phyloP scores from a whole-genome alignment of 768 basidiomycete genomes.

The Hebeloma cylindrosporum region DNA sequence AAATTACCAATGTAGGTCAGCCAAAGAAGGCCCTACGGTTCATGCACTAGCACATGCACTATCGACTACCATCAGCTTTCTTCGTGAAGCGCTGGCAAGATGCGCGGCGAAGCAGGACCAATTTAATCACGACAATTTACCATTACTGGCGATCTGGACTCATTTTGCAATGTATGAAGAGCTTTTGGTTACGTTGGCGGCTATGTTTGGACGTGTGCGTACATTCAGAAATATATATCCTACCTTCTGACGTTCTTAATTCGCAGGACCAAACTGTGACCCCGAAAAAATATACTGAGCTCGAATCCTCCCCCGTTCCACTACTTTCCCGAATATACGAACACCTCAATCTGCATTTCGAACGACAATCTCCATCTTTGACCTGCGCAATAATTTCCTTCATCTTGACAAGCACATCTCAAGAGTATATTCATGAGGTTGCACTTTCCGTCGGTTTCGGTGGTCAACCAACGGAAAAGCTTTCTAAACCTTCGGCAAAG shows the following conservation, averaged over 20 bases:
- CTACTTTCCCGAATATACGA: constrained; percentile 65
- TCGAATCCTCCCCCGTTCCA: constrained; percentile 45
- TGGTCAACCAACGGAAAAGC: constrained; percentile 27
- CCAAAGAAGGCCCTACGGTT: constrained; percentile 50
- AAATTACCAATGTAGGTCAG: constrained; percentile 34
- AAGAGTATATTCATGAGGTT: constrained; percentile 58
- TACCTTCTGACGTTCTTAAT: neutral
- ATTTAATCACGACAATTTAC: constrained; percentile 13
- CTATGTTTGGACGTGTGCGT: constrained; percentile 61
- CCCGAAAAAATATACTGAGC: constrained; percentile 40
- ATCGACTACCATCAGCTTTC: constrained; percentile 50
- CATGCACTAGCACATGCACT: constrained; percentile 70
- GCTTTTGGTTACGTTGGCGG: constrained; percentile 50
- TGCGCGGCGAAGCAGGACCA: constrained; percentile 37
- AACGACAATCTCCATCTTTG: constrained; percentile 46
- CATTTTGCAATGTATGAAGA: constrained; percentile 52
- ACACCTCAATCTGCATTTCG: constrained; percentile 52
- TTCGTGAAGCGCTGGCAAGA: constrained; percentile 46
- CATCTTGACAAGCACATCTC: constrained; percentile 63
- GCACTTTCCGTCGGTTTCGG: constrained; percentile 61
- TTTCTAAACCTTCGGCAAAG: constrained; percentile 25
- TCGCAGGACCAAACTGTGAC: constrained; percentile 31
- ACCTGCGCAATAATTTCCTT: constrained; percentile 62
- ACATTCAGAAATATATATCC: neutral
- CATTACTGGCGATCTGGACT: constrained; percentile 46